These are phyloP conservation scores for Cucurbita moschata DNA, from an alignment of 306 rosid genomes.

Conservation along the genomic window DNA sequence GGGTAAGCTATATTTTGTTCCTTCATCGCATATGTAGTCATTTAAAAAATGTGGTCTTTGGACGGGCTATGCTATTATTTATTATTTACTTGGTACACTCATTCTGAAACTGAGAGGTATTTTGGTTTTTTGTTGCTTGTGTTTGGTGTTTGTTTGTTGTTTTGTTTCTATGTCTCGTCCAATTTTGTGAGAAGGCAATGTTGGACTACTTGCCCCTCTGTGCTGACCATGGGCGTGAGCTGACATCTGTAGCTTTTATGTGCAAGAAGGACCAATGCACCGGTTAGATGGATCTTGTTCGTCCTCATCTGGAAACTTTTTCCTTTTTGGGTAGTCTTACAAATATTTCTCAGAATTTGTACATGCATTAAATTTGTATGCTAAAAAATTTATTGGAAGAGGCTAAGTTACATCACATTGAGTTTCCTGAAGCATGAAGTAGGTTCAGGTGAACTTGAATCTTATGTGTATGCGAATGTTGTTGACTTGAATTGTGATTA, in stretches of 20 bases:
- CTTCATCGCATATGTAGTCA: conserved; percentile 33
- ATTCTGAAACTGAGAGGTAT: conserved; percentile 89
- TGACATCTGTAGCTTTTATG: conserved; percentile 98
- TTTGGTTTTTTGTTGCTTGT: conserved; percentile 89
- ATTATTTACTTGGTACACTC: conserved; percentile 57
- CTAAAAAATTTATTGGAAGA: conserved; percentile 20
- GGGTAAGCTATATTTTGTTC: conserved; percentile 79
- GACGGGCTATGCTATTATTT: conserved; percentile 36
- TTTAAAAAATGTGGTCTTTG: conserved; percentile 29
- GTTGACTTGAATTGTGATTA: neutral
- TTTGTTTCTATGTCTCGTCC: conserved; percentile 95
- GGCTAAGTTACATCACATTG: conserved; percentile 14
- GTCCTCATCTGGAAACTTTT: conserved; percentile 79
- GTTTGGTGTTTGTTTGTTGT: conserved; percentile 86
- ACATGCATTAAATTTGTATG: conserved; percentile 26
- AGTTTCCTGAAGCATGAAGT: neutral
- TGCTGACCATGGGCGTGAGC: conserved; percentile 99
- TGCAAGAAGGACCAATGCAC: conserved; percentile 96
- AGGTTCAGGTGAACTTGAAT: conserved; percentile 6
- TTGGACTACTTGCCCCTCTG: conserved; percentile 99
- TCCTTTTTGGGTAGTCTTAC: conserved; percentile 88
- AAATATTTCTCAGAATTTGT: conserved; percentile 51
- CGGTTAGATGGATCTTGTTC: conserved; percentile 99
- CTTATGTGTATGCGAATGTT: neutral
- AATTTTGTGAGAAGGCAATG: conserved; percentile 97